These are phyloP conservation scores for Dunaliella primolecta DNA, from an alignment of 139 green algal species.

Conservation along the genomic window DNA sequence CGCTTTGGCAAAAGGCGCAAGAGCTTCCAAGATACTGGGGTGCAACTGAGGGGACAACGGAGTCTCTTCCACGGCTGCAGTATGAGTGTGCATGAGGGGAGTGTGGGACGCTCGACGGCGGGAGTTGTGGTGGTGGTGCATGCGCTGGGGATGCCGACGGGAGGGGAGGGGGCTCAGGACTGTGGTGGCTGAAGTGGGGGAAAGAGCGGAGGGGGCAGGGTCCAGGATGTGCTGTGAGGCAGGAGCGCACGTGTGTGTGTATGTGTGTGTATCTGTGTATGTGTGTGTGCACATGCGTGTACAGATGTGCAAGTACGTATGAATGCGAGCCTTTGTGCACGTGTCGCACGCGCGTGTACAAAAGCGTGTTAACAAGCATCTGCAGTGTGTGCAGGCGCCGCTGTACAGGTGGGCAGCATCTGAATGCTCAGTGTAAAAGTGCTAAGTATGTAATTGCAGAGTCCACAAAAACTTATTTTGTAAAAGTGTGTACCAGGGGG, in stretches of 20 bases:
- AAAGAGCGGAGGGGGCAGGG: not conserved
- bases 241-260: not conserved
- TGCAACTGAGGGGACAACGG: not conserved
- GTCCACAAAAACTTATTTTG: too few relatives aligned
- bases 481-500: not conserved
- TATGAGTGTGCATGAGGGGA: not conserved
- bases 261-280: not conserved
- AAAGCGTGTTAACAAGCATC: too few relatives aligned
- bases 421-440: too few relatives aligned
- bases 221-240: not conserved
- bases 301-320: not conserved
- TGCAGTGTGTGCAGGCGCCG: too few relatives aligned
- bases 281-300: not conserved
- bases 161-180: not conserved
- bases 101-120: too few relatives aligned
- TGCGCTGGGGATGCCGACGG: not conserved
- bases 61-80: not conserved
- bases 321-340: too few relatives aligned
- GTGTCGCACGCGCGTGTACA: too few relatives aligned
- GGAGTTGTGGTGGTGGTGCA: not conserved
- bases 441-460: too few relatives aligned
- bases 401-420: too few relatives aligned
- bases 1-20: not conserved
- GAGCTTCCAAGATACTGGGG: not conserved
- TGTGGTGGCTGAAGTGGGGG: not conserved